These are phyloP conservation scores for Hemisphaericaspora lyxosophila DNA, from an alignment of 1,139 yeast genomes.

Conservation along the genomic window DNA sequence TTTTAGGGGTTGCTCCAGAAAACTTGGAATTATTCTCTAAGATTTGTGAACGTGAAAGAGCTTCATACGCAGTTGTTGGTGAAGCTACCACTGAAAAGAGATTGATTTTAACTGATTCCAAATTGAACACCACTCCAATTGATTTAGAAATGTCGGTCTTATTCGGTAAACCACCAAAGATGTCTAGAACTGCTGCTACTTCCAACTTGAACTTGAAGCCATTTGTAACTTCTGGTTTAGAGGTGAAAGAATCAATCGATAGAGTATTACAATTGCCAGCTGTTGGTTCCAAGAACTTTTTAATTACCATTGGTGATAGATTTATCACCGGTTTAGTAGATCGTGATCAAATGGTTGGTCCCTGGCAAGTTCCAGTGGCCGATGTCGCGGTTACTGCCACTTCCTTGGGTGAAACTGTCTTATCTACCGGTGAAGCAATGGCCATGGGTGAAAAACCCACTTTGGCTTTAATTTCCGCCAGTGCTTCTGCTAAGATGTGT, in stretches of 20 bases:
- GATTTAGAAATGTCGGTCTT: slow-evolving; percentile 96
- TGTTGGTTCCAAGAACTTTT: slow-evolving; percentile 92
- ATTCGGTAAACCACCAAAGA: slow-evolving; percentile 96
- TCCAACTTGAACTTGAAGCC: slow-evolving; percentile 60
- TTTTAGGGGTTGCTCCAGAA: slow-evolving; percentile 83
- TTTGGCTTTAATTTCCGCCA: slow-evolving; percentile 84
- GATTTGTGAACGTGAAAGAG: slow-evolving; percentile 93
- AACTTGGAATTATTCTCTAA: slow-evolving; percentile 69
- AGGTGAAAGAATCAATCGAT: slow-evolving; percentile 64
- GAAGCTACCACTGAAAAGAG: slow-evolving; percentile 86
- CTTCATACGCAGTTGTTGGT: slow-evolving; percentile 95
- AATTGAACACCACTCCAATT: slow-evolving; percentile 79
- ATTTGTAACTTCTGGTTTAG: slow-evolving; percentile 27
- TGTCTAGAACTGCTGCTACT: slow-evolving; percentile 77
- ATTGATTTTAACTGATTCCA: slow-evolving; percentile 75
- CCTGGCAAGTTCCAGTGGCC: slow-evolving; percentile 99
- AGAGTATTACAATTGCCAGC: slow-evolving; percentile 89
- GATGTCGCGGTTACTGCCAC: slow-evolving; percentile 97
- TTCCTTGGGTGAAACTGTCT: slow-evolving; percentile 71
- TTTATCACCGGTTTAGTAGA: slow-evolving; percentile 95
- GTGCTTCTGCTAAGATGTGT: slow-evolving; percentile 94
- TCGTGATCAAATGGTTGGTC: slow-evolving; percentile 98
- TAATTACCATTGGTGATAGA: slow-evolving; percentile 97
- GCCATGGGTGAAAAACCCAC: slow-evolving; percentile 98
- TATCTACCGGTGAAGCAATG: slow-evolving; percentile 89